phyloP scores from a whole-genome alignment of 805 yeast genomes.

The Pichia deserticola region DNA sequence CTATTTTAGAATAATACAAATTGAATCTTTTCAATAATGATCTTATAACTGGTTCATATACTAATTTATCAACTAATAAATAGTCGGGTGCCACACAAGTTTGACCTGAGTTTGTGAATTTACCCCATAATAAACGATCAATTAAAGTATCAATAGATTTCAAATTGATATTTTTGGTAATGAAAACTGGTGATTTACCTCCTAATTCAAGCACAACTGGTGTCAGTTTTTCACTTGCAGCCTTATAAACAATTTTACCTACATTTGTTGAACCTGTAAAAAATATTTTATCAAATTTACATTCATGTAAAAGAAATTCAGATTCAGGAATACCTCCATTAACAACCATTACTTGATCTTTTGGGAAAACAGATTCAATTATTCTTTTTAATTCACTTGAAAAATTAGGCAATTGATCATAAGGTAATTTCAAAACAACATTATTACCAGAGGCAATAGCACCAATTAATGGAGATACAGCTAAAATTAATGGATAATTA shows the following conservation, averaged over 20 bases:
- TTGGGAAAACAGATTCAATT: conserved; percentile 45
- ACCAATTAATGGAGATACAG: conserved; percentile 61
- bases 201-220: conserved; percentile 83
- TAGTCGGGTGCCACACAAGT: conserved; percentile 90
- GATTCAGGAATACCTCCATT: conserved; percentile 67
- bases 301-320: conserved; percentile 43
- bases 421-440: conserved; percentile 61
- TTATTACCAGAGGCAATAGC: conserved; percentile 85
- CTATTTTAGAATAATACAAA: conserved; percentile 29
- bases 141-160: conserved; percentile 33
- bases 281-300: conserved; percentile 72
- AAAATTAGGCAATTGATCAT: conserved; percentile 63
- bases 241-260: conserved; percentile 67
- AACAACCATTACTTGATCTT: conserved; percentile 52
- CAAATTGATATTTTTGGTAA: conserved; percentile 33
- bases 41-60: conserved; percentile 35
- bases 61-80: conserved; percentile 52
- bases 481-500: conserved; percentile 67
- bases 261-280: conserved; percentile 78
- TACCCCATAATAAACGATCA: conserved; percentile 69
- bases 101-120: conserved; percentile 79
- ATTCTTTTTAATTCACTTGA: conserved; percentile 50
- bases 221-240: conserved; percentile 80
- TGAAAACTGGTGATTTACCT: conserved; percentile 83
- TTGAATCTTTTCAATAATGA: conserved; percentile 27